These are phyloP conservation scores for Hordeum vulgare DNA, from an alignment of 176 grass and related monocot genomes.

Conservation along the genomic window MorexV3_pseudomolecules_assembly NC_058524.1:388123648-388124147, in stretches of 20 bases:
- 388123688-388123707: neutral
- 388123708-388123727: neutral
- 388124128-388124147: conserved; percentile 42
- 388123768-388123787: neutral
- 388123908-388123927: conserved; percentile 11
- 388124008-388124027: conserved; percentile 38
- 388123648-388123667: neutral
- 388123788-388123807: neutral
- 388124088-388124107: conserved; percentile 40
- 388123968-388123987: conserved; percentile 19
- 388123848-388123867: neutral
- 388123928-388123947: neutral
- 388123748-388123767: neutral
- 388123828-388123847: neutral
- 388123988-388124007: conserved; percentile 7
- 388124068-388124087: conserved; percentile 41
- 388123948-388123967: conserved; percentile 3
- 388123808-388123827: no score
- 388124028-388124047: conserved; percentile 33
- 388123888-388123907: neutral
- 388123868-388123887: no score
- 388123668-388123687: neutral
- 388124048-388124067: conserved; percentile 28
- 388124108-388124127: conserved; percentile 45
- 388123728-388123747: neutral